Conservation (phyloP, 768 basidiomycete genomes). For the Suillus discolor region DNA sequence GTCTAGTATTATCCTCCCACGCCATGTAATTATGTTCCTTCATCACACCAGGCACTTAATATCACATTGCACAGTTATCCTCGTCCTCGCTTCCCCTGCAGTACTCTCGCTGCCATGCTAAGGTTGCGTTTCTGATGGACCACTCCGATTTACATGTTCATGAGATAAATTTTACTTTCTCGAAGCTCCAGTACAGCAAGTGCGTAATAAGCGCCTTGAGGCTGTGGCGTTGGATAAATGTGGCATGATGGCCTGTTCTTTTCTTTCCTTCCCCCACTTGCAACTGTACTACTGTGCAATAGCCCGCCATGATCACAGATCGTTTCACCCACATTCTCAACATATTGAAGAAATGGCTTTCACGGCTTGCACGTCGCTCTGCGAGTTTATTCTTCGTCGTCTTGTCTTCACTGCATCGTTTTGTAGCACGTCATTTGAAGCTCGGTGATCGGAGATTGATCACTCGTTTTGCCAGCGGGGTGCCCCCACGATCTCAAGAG, state of each 20-base stretch:
- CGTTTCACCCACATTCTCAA: background rate
- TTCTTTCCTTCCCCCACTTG: background rate
- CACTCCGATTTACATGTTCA: background rate
- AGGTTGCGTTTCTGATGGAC: background rate
- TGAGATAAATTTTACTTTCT: background rate
- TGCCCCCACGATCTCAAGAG: background rate
- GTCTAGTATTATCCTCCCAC: background rate
- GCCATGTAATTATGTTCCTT: background rate
- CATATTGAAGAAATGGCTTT: constrained; percentile 5
- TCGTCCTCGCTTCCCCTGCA: background rate
- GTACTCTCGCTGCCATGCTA: background rate
- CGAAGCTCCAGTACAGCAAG: background rate
- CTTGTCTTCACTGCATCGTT: background rate
- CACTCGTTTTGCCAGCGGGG: background rate
- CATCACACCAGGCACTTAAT: background rate
- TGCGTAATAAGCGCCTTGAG: background rate
- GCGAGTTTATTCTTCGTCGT: background rate
- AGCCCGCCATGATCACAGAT: background rate
- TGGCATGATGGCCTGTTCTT: background rate
- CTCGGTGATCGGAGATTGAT: background rate
- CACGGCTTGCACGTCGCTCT: constrained; percentile 5
- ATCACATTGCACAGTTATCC: background rate
- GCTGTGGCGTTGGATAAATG: background rate
- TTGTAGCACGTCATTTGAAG: background rate
- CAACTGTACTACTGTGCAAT: background rate